Evolutionary conservation across 495 filamentous ascomycete species (phyloP).

Genomic region (Aspergillus haitiensis): DNA sequence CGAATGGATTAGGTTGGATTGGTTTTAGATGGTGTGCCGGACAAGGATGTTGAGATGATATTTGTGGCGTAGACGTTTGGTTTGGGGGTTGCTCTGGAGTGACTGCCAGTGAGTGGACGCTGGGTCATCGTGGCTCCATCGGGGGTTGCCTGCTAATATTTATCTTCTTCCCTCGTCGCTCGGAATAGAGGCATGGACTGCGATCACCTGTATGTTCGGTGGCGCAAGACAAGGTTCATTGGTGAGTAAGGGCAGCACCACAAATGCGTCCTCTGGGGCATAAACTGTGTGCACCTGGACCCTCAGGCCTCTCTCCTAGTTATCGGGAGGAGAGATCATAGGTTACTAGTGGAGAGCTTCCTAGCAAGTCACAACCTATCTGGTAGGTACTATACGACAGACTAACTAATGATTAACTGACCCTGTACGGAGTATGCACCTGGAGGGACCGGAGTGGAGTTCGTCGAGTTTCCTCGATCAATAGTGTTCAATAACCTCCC

Average conservation of each 20-base stretch:
- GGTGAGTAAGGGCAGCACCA: conserved; percentile 2
- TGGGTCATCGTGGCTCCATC: neutral
- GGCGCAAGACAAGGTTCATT: conserved; percentile 19
- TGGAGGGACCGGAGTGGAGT: neutral
- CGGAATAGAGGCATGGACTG: neutral
- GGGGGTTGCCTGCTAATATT: conserved; percentile 2
- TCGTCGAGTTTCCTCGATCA: conserved; percentile 1
- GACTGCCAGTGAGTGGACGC: too few species aligned
- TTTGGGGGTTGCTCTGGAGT: conserved; percentile 3
- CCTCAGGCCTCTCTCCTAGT: neutral
- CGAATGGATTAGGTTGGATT: neutral
- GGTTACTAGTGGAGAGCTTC: too few species aligned
- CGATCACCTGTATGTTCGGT: conserved; percentile 19
- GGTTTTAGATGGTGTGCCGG: conserved; percentile 12
- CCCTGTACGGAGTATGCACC: neutral
- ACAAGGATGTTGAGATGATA: conserved; percentile 8
- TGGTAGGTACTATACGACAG: too few species aligned
- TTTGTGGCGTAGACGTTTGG: conserved; percentile 10
- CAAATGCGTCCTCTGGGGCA: neutral
- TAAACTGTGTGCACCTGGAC: neutral
- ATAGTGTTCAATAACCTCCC: neutral
- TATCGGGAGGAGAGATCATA: neutral
- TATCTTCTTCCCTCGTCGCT: conserved; percentile 1
- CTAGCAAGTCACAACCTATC: too few species aligned
- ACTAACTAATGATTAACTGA: too few species aligned